Conservation (phyloP, 2,329 filamentous ascomycete species). For the Fusarium armeniacum region DNA sequence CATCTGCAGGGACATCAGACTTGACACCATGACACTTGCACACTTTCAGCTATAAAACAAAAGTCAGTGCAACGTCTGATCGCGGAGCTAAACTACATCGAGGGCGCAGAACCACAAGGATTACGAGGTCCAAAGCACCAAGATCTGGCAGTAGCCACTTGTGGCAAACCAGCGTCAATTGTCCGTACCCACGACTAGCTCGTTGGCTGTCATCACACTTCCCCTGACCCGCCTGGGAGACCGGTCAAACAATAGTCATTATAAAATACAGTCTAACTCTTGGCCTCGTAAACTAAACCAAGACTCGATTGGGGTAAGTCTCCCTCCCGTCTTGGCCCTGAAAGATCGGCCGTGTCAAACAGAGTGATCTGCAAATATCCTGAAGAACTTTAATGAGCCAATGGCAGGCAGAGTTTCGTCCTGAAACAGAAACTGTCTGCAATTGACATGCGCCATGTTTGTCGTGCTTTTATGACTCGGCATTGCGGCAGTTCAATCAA, state of each 20-base stretch:
- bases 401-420: not conserved
- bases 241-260: not conserved
- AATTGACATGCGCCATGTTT: not conserved
- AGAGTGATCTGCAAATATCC: not conserved
- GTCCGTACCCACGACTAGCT: not conserved
- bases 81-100: not conserved
- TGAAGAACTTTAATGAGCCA: not conserved
- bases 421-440: not conserved
- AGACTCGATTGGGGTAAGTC: not conserved
- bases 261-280: not conserved
- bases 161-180: not conserved
- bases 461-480: no score
- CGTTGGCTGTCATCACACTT: not conserved
- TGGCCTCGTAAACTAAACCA: not conserved
- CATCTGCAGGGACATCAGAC: conserved; percentile 5
- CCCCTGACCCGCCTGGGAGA: not conserved
- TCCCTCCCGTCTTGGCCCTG: not conserved
- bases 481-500: not conserved
- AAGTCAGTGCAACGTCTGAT: not conserved
- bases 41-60: not conserved
- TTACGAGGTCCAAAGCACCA: not conserved
- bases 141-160: not conserved
- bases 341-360: not conserved
- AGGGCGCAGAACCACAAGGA: not conserved
- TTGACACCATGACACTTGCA: not conserved